Conservation (phyloP, 768 basidiomycete genomes). For the Naganishia antarctica region DNA sequence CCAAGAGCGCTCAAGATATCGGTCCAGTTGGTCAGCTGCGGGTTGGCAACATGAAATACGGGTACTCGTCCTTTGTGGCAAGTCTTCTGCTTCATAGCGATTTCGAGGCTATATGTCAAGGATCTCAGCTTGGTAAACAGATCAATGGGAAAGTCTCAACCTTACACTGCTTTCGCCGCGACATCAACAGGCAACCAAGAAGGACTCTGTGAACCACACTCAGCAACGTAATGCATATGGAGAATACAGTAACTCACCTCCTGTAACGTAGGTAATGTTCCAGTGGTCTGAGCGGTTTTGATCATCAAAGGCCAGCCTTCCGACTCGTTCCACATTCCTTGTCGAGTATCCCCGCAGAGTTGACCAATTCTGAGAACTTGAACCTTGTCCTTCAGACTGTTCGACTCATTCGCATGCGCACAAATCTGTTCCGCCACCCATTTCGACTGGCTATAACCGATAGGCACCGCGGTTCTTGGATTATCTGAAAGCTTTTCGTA, state of each 20-base stretch:
- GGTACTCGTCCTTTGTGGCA: slow-evolving; percentile 22
- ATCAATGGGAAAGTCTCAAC: slow-evolving; percentile 14
- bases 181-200: slow-evolving; percentile 59
- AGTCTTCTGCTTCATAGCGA: slow-evolving; percentile 39
- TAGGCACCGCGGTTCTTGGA: slow-evolving; percentile 38
- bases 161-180: slow-evolving; percentile 53
- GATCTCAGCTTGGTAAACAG: not conserved
- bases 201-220: slow-evolving; percentile 45
- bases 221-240: not conserved
- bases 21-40: slow-evolving; percentile 50
- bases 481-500: slow-evolving; percentile 35
- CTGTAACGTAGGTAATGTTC: slow-evolving; percentile 38
- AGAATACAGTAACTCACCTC: slow-evolving; percentile 34
- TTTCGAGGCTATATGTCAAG: slow-evolving; percentile 42
- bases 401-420: slow-evolving; percentile 26
- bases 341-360: slow-evolving; percentile 44
- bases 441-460: slow-evolving; percentile 49
- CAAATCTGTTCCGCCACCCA: slow-evolving; percentile 47
- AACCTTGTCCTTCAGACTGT: slow-evolving; percentile 26
- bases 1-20: slow-evolving; percentile 51
- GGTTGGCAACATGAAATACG: slow-evolving; percentile 52
- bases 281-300: slow-evolving; percentile 36
- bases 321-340: slow-evolving; percentile 47
- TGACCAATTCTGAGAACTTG: slow-evolving; percentile 43
- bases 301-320: slow-evolving; percentile 49